Base-by-base conservation (phyloP, 495 filamentous ascomycete genomes). In the Aspergillus avenaceus region DNA sequence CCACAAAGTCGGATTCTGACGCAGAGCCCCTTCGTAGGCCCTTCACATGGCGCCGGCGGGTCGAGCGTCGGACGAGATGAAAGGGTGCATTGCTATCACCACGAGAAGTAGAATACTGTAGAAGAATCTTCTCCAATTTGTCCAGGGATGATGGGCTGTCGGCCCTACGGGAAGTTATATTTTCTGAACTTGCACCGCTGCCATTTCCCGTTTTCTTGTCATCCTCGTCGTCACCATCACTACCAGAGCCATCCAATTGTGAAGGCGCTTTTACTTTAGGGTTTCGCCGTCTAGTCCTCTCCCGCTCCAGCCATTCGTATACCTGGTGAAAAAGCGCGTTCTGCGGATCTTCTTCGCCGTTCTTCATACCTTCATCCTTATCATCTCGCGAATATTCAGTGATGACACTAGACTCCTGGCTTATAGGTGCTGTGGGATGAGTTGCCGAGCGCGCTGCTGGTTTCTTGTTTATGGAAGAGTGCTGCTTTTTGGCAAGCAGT, bases 1-100 rank as follows among this genome's bases (percentile, higher is more conserved):
- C 88, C 12, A 79, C 74, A 54, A 81, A 84, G 43, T 96, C 91
- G 2, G 88, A 93, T 55, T 95, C 91, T 0, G 90, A 95, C 18
- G 86, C 64, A 24, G 67, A 76, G 25, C 61, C 70, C 45, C 64
- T 66, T 42, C 69, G 65, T 24, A 70, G 62, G 38, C 65, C 69
- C 46, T 67, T 75, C 23, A 46, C 37, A 8, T 53, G 55, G 28
- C 64, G 59, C 27, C 60, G 61, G 42, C 66, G 62, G 52, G 48
- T 44, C 11, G 49, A 45, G 47, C 64, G 69, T 38, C 73, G 74
- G 4, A 60, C 13, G 61, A 70, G 29, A 62, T 60, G 62, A 51
- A 60, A 53, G 53, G 63, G 54, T 67, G 77, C 52, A 42, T 45
- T 57, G 49, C 49, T 32, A 38, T 52, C 49, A 42, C 62, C 48